Base-by-base conservation (phyloP, 1,139 yeast genomes). In the Geotrichum citri-aurantii region DNA sequence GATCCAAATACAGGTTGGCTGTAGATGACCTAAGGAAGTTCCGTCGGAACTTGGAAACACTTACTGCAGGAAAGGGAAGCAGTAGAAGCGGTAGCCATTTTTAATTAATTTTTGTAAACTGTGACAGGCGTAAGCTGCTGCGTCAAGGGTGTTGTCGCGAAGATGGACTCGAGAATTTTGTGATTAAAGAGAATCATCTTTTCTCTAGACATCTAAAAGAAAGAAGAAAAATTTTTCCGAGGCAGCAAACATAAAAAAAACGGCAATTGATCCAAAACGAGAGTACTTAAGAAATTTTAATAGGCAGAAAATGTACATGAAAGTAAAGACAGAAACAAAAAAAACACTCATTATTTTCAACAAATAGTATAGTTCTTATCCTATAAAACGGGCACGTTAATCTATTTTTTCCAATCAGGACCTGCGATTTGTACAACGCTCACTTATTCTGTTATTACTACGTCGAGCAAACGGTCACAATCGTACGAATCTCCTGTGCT, bases 401-500 rank as follows among this genome's bases (percentile, higher is more conserved):
- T 14, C 44, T 37, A 17, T 7, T n/a, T n/a, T 31, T 37, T n/a
- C n/a, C 21, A 4, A n/a, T 7, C 44, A 8, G 19, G 10, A 17
- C 19, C n/a, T 37, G 8, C 17, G 19, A 37, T 37, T 37, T 8
- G 17, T 14, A 12, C 7, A n/a, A 1, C 44, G 3, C 19, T 8
- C 7, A 19, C 44, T 57, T 53, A 61, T 51, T 66, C 68, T 47
- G 75, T 75, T 17, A 87, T 91, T 62, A 85, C 81, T 1, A 88
- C 87, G 66, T 87, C 92, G 23, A 88, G 77, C 56, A 87, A 73
- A 62, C 82, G 80, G 1, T 91, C 92, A 68, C 88, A 85, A 63
- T 85, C 92, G 64, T 85, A 77, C 1, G 84, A 82, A 62, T 87
- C 93, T 2, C 93, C 91, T 29, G 84, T 79, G 47, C 70, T 69